These are phyloP conservation scores for Fusarium luffae DNA, from an alignment of 2,329 filamentous ascomycete species.

Conservation along the genomic window DNA sequence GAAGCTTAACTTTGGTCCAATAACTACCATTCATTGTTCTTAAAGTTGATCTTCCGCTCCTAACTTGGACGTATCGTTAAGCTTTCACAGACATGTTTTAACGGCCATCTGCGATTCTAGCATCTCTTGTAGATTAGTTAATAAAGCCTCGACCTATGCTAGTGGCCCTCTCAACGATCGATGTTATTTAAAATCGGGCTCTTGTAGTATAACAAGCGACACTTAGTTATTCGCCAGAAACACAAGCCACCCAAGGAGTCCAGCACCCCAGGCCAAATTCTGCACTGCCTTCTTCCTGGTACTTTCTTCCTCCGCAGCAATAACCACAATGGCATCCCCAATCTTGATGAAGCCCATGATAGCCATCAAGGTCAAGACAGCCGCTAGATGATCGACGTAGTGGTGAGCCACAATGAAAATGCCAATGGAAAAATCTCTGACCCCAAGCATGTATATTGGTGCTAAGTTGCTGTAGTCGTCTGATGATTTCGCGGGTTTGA, in stretches of 20 bases:
- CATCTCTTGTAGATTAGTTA: neutral
- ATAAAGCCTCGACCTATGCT: neutral
- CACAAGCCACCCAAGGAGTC: neutral
- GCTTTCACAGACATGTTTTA: no score
- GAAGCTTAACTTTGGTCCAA: no score
- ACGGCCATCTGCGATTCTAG: no score
- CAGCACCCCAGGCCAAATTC: neutral
- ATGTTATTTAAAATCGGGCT: neutral
- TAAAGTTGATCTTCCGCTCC: no score
- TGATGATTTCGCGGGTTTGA: neutral
- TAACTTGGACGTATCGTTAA: no score
- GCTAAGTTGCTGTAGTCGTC: neutral
- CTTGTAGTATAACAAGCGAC: neutral
- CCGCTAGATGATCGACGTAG: neutral
- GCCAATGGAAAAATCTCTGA: neutral
- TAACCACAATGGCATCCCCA: neutral
- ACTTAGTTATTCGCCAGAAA: neutral
- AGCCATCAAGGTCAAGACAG: neutral
- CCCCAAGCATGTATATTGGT: neutral
- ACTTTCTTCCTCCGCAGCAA: neutral
- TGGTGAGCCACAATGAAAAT: neutral
- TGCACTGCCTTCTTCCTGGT: neutral
- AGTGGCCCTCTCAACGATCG: neutral
- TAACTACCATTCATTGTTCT: no score
- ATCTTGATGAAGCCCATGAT: neutral